Evolutionary conservation across 768 basidiomycete species (phyloP).

Genomic region (Podaxis sp.): DNA sequence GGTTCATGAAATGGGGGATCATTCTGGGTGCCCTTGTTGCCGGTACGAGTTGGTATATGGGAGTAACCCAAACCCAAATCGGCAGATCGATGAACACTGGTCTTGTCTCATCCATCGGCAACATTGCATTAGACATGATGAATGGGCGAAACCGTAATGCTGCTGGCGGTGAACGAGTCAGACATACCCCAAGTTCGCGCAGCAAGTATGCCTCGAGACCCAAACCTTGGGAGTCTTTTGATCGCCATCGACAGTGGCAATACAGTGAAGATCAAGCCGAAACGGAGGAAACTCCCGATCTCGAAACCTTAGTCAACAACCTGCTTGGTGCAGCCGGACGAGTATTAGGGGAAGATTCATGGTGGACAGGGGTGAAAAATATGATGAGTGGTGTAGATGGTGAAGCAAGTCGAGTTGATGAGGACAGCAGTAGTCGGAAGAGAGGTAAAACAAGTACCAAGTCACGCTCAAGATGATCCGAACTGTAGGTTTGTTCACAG

Average conservation of each 20-base stretch:
- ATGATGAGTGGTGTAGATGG: background rate
- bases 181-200: slow-evolving; percentile 21
- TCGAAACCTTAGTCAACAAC: slow-evolving; percentile 44
- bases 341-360: slow-evolving; percentile 23
- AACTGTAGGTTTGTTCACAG: slow-evolving; percentile 2
- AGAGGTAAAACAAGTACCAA: slow-evolving; percentile 18
- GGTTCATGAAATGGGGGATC: slow-evolving; percentile 77
- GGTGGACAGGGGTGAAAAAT: slow-evolving; percentile 3
- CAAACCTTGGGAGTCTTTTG: slow-evolving; percentile 69
- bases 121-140: slow-evolving; percentile 24
- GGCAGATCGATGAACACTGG: slow-evolving; percentile 1
- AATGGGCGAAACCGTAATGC: slow-evolving; percentile 36
- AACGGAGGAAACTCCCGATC: slow-evolving; percentile 24
- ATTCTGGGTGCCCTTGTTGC: slow-evolving; percentile 57
- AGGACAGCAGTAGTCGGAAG: slow-evolving; percentile 18
- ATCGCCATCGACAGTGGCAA: slow-evolving; percentile 61
- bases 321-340: slow-evolving; percentile 34
- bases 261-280: slow-evolving; percentile 30
- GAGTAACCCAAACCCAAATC: background rate
- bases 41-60: slow-evolving; percentile 45
- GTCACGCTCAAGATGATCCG: slow-evolving; percentile 30
- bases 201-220: slow-evolving; percentile 22
- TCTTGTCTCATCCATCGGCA: slow-evolving; percentile 1
- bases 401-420: slow-evolving; percentile 22
- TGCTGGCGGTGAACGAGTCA: slow-evolving; percentile 24